Evolutionary conservation across 2,329 filamentous ascomycete species (phyloP), one percentile per base, ranked within the genome.

Genomic region (Colletotrichum sp.): DNA sequence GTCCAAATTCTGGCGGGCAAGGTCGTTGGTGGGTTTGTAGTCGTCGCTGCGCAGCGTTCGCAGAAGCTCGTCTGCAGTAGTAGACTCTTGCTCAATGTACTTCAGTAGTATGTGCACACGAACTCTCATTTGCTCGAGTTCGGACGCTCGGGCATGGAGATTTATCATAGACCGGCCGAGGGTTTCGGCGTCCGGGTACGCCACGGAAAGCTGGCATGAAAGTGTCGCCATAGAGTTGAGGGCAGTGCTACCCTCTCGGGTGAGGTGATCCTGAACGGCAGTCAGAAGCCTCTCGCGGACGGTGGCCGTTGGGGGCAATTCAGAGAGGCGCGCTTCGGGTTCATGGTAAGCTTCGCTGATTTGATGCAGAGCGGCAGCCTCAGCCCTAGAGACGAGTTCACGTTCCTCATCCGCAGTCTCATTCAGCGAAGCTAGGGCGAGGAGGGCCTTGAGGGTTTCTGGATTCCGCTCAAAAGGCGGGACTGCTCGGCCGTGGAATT

Each of bases 381-480:
- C 92, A 18, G 93, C 86, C 24, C 87, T 86, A 32, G 90, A 87
- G 12, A 95, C 80, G 2, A 93, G 84, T 4, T 87, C 86, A 18
- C 89, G 88, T 79, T 95, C 92, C 80, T 96, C 94, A 78, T 96
- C 94, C 7, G 94, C 94, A 15, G 91, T 86, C 81, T 98, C 96
- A 82, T 97, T 98, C 57, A 92, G 88, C 13, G 92, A 88, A 24
- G 94, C 94, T 9, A 98, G 89, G 30, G 93, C 91, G 10, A 98
- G 89, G 6, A 98, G 89, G 2, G 90, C 92, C 78, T 92, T 93
- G 66, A 98, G 88, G 0, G 96, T 98, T 62, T 96, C 94, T 34
- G 93, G 90, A 82, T 97, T 98, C 80, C 95, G 93, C 86, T 99
- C 96, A 83, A 98, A 98, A 1, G 89, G 82, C 0, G 95, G 96